Evolutionary conservation across 2,329 filamentous ascomycete genomes (phyloP), one percentile per base, ranked within the genome.

Genomic region (Trichoderma sp.): DNA sequence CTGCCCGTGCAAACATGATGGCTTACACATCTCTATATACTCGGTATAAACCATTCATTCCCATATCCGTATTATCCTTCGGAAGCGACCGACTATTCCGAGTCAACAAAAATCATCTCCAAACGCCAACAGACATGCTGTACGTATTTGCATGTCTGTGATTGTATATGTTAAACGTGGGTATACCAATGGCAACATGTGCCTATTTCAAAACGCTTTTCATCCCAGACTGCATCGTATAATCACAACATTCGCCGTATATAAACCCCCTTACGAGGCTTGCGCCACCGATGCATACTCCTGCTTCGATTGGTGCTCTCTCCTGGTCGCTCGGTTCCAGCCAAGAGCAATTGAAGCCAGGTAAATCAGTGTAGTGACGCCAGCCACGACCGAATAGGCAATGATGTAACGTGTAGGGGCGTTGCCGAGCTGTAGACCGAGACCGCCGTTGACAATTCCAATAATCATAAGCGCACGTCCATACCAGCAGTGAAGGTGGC

Each of bases 391-490:
- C 0, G 84, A 80, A 78, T 91, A 92, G 0, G 85, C 86, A 62
- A 88, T 84, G 67, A 87, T 78, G 58, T 85, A 84, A 12, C 78
- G 76, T 3, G 73, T 79, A 1, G 79, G 74, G 1, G 84, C 83
- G 17, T 75, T 73, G 1, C 86, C 82, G 17, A 90, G 81, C 74
- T 85, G 73, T 32, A 92, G 80, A 4, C 90, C 90, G 4, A 92
- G 79, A 0, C 89, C 90, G 70, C 90, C 90, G 75, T 92, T 92
- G 75, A 91, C 78, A 58, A 91, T 82, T 30, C 88, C 90, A 3
- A 91, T 77, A 20, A 87, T 70, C 73, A 92, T 87, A 57, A 91
- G 78, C 1, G 81, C 75, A 20, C 90, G 85, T 13, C 90, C 90
- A 75, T 85, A 89, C 88, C 88, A 91, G 74, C 90, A 86, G 76